Base-by-base conservation (phyloP, 2,329 filamentous ascomycete species). In the Cladosporium sp. region DNA sequence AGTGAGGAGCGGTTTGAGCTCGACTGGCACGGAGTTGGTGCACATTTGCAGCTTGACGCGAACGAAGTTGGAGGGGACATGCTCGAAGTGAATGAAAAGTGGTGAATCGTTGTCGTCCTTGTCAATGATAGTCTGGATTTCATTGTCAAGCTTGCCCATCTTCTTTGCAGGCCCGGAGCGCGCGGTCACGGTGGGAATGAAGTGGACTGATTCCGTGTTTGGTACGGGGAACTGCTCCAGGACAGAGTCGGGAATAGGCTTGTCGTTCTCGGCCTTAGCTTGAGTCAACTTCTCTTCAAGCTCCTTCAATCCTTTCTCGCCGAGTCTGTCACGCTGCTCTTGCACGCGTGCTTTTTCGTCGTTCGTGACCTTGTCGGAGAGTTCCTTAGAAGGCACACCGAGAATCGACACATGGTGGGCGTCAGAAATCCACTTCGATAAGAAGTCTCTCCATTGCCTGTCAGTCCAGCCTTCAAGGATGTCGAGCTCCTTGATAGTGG, bases 21-120 rank as follows among this genome's bases (percentile, higher is more conserved):
- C 80, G n/a, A 86, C 78, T 0, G 91, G 88, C 1, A 96, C 75
- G 27, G 81, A 75, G 2, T 83, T 79, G 0, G 90, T 95, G 46
- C 88, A 88, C 43, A 97, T 75, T 50, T 93, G 82, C 18, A 97
- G 70, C 41, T 82, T 85, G 51, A 97, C 78, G 59, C 92, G 86
- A 6, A 95, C 89, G 66, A 98, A 98, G 63, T 89, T 95, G 52
- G 88, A 94, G 2, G 86, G 85, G 12, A 97, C 90, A 62, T 95
- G 85, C 69, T 98, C 93, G 57, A 94, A 98, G 69, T 98, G 92
- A n/a, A 98, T 78, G 69, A 96, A 98, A 2, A 97, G 73, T 13
- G 57, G 62, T n/a, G 84, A 66, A 13, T 76, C 73, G 6, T 74
- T 68, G 32, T 78, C 76, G 35, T 88, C 81, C 12, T 77, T 73